Conservation (phyloP, 441 rosid species). For the Metrosideros polymorpha region DNA sequence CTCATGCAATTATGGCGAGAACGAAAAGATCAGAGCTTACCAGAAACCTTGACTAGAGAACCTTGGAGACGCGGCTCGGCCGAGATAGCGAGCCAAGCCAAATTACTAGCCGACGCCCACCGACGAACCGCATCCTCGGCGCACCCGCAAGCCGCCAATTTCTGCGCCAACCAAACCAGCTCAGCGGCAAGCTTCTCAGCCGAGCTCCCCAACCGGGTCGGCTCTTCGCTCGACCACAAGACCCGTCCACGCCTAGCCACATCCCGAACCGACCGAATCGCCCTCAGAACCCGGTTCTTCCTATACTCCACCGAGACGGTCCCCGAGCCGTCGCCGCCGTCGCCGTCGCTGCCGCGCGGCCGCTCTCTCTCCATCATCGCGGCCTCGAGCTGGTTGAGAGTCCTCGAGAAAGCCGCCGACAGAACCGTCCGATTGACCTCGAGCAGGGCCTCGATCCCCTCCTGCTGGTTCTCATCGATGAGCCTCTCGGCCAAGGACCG, state of each 20-base stretch:
- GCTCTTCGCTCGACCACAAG: slow-evolving; percentile 25
- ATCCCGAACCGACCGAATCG: slow-evolving; percentile 29
- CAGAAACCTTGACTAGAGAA: slow-evolving; percentile 55
- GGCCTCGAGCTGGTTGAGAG: slow-evolving; percentile 44
- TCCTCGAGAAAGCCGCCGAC: slow-evolving; percentile 57
- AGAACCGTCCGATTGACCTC: slow-evolving; percentile 50
- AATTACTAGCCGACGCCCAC: slow-evolving; percentile 75
- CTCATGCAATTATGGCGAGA: background rate
- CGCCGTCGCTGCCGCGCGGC: background rate
- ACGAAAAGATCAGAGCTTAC: slow-evolving; percentile 11
- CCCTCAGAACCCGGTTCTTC: slow-evolving; percentile 36
- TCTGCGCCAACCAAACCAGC: slow-evolving; percentile 73
- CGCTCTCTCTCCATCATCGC: slow-evolving; percentile 27
- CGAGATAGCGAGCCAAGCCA: slow-evolving; percentile 58
- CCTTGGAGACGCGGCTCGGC: slow-evolving; percentile 70
- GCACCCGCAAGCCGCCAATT: slow-evolving; percentile 53
- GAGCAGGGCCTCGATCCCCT: slow-evolving; percentile 24
- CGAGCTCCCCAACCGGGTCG: slow-evolving; percentile 19
- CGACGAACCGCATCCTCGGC: slow-evolving; percentile 55
- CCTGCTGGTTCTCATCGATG: slow-evolving; percentile 56
- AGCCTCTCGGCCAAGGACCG: slow-evolving; percentile 63
- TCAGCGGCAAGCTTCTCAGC: slow-evolving; percentile 86
- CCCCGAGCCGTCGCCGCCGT: background rate
- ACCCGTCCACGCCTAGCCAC: slow-evolving; percentile 16
- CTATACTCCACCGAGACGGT: slow-evolving; percentile 12